Percentiles rank a stretch among this genome's conserved stretches.
Conservation (phyloP, 805 yeast species). For the Yarrowia sp. region DNA sequence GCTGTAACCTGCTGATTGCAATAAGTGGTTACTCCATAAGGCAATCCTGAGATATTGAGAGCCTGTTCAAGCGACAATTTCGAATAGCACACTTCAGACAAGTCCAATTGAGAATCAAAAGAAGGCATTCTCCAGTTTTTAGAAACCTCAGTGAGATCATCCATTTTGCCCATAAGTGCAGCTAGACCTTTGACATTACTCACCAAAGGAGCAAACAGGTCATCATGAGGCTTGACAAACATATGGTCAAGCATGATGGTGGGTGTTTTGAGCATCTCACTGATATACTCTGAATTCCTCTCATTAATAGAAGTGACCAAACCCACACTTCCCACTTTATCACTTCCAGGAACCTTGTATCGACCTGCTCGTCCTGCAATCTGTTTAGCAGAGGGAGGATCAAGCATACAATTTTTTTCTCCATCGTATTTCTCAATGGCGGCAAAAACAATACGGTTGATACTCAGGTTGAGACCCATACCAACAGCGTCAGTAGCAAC, state of each 20-base stretch:
- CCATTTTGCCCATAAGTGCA: neutral
- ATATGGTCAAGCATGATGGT: neutral
- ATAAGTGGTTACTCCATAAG: neutral
- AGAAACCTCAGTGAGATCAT: neutral
- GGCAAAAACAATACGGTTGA: slow-evolving; percentile 75
- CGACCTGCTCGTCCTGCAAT: slow-evolving; percentile 97
- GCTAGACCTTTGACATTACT: slow-evolving; percentile 11
- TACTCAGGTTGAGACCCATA: slow-evolving; percentile 90
- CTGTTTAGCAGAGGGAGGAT: slow-evolving; percentile 70
- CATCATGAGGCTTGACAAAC: slow-evolving; percentile 16
- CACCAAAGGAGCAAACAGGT: neutral
- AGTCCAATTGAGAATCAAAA: neutral
- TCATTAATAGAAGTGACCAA: neutral
- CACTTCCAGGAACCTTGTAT: slow-evolving; percentile 44
- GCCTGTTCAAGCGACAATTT: neutral
- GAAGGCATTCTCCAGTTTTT: neutral
- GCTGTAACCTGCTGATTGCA: neutral
- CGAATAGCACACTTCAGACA: neutral
- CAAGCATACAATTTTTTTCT: slow-evolving; percentile 42
- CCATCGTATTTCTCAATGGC: slow-evolving; percentile 49
- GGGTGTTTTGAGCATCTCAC: neutral
- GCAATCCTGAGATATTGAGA: neutral
- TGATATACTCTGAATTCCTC: neutral
- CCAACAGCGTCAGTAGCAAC: slow-evolving; percentile 98
- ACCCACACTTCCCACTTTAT: slow-evolving; percentile 7